Conservation (phyloP, 2,329 filamentous ascomycete species). For the Neurospora sp. region DNA sequence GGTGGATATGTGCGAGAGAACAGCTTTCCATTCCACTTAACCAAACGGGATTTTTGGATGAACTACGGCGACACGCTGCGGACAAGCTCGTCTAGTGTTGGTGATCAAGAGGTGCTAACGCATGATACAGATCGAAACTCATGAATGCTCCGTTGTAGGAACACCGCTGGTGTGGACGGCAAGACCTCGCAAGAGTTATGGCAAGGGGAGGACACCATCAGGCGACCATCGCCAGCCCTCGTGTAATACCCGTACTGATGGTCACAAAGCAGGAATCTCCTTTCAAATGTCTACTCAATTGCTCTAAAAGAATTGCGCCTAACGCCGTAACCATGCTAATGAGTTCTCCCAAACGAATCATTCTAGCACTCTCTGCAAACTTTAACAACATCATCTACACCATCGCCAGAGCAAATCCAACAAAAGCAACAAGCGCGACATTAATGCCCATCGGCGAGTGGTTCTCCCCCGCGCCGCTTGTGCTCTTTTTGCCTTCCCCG, state of each 20-base stretch:
- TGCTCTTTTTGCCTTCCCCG: slow-evolving; percentile 23
- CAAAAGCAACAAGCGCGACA: slow-evolving; percentile 32
- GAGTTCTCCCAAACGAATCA: slow-evolving; percentile 1
- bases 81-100: neutral
- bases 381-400: slow-evolving; percentile 13
- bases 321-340: neutral
- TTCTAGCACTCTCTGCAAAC: neutral
- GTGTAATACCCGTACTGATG: neutral
- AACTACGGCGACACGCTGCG: neutral
- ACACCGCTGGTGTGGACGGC: neutral
- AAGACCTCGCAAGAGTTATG: neutral
- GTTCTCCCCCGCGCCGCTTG: slow-evolving; percentile 7
- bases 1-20: neutral
- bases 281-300: neutral
- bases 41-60: neutral
- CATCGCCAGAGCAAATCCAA: slow-evolving; percentile 31
- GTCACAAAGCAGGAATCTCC: neutral
- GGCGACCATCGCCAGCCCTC: neutral
- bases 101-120: neutral
- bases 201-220: neutral
- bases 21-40: neutral
- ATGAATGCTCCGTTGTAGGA: neutral
- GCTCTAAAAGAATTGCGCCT: neutral
- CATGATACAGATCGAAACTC: neutral
- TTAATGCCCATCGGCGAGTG: slow-evolving; percentile 10